Evolutionary conservation across 176 grass and related monocot species (phyloP), one percentile per base, ranked within the genome.

Genomic region (Coix lacrymajobi): DNA sequence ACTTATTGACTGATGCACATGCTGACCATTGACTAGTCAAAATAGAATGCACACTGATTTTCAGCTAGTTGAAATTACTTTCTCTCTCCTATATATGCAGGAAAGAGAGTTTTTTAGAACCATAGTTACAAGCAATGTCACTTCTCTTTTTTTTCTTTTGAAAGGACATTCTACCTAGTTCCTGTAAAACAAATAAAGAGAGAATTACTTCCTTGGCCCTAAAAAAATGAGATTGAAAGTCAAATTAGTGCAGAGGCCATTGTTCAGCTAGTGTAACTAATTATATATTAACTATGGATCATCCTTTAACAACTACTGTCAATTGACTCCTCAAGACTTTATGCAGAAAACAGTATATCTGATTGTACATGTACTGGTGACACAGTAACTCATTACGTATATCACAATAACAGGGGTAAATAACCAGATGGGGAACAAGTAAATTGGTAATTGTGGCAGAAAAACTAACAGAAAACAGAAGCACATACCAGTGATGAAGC

Each of bases 401-500:
- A 75, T 32, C 20, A 13, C 14, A 41, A 41, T 69, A 25, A 67
- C 34, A 41, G 14, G 24, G 6, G 38, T 43, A 41, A 32, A 65
- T 44, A 69, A 64, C 19, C n/a, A 4, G 1, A 44, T 13, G 11
- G 1, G 4, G 52, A 15, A 45, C 12, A 25, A 46, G 39, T 11
- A 73, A 45, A 68, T 60, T 37, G 36, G 48, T 48, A 22, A 40
- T 9, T 75, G 28, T 16, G 20, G 19, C 11, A 32, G 4, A 79
- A 11, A 0, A 26, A 79, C 7, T 20, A 66, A 45, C 16, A 31
- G 9, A 15, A n/a, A 66, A 76, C 19, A 88, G 37, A 22, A 83
- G 4, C 34, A 37, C 87, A 72, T 14, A 94, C 92, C 87, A 60
- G 64, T 91, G 31, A 88, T 94, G 87, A 94, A 94, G 78, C 89